Conservation (phyloP, 1,284 basidiomycete genomes). For the Cutaneotrichosporon sp. region DNA sequence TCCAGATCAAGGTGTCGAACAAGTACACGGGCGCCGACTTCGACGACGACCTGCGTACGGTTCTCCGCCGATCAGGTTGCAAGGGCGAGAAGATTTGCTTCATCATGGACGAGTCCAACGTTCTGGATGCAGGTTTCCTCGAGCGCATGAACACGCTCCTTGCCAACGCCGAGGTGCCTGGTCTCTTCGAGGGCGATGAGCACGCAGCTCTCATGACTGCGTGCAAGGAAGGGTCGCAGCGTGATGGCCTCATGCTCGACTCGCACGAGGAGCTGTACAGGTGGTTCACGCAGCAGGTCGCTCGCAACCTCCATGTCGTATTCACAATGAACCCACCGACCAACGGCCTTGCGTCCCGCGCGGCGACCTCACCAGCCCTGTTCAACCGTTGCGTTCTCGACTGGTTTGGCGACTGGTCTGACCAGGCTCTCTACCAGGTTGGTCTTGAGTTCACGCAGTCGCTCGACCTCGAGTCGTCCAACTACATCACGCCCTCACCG, state of each 20-base stretch:
- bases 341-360: constrained; percentile 87
- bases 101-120: constrained; percentile 99
- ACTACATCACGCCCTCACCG: constrained; percentile 67
- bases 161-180: constrained; percentile 99
- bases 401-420: constrained; percentile 98
- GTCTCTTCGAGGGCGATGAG: constrained; percentile 97
- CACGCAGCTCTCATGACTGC: constrained; percentile 95
- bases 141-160: constrained; percentile 99
- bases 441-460: constrained; percentile 90
- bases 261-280: constrained; percentile 94
- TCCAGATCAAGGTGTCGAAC: constrained; percentile 98
- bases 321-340: constrained; percentile 99
- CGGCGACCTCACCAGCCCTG: constrained; percentile 92
- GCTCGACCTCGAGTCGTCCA: constrained; percentile 78
- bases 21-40: constrained; percentile 98
- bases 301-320: constrained; percentile 92
- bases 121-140: constrained; percentile 95
- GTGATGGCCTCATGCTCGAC: constrained; percentile 96
- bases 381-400: constrained; percentile 98
- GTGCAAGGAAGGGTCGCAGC: constrained; percentile 96
- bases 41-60: constrained; percentile 90
- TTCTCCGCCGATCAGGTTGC: constrained; percentile 89
- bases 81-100: constrained; percentile 99
- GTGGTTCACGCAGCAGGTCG: constrained; percentile 96
- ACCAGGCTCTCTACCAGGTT: constrained; percentile 94